phyloP scores from a whole-genome alignment of 495 filamentous ascomycete species.

The Trichoderma gamsii region DNA sequence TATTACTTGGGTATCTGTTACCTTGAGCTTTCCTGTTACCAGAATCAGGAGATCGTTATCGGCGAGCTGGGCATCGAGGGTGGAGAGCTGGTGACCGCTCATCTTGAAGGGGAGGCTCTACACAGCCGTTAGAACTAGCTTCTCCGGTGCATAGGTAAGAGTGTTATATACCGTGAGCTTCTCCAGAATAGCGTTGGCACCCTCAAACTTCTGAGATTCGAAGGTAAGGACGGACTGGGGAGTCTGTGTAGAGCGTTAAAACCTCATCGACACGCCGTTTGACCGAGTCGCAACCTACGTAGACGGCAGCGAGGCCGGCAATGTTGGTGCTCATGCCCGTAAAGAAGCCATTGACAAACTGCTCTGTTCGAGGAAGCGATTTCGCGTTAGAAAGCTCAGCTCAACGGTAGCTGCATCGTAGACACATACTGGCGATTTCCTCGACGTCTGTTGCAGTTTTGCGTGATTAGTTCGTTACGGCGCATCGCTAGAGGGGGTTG shows the following conservation, averaged over 20 bases:
- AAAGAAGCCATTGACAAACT: slow-evolving; percentile 90
- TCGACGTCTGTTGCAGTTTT: slow-evolving; percentile 22
- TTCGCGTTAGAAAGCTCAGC: slow-evolving; percentile 4
- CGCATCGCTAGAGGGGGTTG: neutral
- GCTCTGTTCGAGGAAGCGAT: slow-evolving; percentile 41
- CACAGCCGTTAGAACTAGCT: neutral
- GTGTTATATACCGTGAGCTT: slow-evolving; percentile 60
- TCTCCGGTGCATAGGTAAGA: neutral
- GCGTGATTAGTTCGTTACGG: slow-evolving; percentile 13
- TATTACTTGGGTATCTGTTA: slow-evolving; percentile 39
- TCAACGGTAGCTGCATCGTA: neutral
- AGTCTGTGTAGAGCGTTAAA: slow-evolving; percentile 47
- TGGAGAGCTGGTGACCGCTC: slow-evolving; percentile 62
- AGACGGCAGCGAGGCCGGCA: slow-evolving; percentile 56
- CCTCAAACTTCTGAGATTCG: slow-evolving; percentile 57
- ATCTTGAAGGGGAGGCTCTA: slow-evolving; percentile 74
- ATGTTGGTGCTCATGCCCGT: slow-evolving; percentile 70
- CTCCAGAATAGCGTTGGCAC: slow-evolving; percentile 56
- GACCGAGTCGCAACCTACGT: slow-evolving; percentile 46
- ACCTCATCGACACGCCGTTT: neutral
- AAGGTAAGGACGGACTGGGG: slow-evolving; percentile 90
- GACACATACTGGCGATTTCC: slow-evolving; percentile 27
- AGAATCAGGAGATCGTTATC: slow-evolving; percentile 67
- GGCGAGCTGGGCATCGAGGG: slow-evolving; percentile 64
- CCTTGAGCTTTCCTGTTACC: slow-evolving; percentile 76